These are phyloP conservation scores for Cryptosporidium sp. DNA, from an alignment of 169 alveolate genomes.

Conservation along the genomic window DNA sequence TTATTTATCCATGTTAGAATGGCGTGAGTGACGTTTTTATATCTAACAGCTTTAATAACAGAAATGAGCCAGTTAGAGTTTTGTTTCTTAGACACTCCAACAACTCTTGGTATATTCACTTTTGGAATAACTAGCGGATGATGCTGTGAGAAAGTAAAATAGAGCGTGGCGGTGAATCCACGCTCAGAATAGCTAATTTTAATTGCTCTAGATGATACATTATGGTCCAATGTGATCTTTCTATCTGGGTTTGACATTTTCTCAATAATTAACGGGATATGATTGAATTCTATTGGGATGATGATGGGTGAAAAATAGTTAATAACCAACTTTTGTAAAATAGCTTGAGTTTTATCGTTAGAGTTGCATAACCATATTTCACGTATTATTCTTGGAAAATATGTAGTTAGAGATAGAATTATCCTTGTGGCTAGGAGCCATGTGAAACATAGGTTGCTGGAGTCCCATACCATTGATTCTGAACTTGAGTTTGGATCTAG, in stretches of 20 bases:
- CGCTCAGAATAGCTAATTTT: slow-evolving; percentile 37
- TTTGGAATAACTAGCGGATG: slow-evolving; percentile 65
- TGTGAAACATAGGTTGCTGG: slow-evolving; percentile 17
- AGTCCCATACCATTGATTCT: slow-evolving; percentile 20
- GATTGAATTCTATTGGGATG: slow-evolving; percentile 22
- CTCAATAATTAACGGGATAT: slow-evolving; percentile 22
- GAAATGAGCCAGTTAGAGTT: slow-evolving; percentile 53
- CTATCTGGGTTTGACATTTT: slow-evolving; percentile 40
- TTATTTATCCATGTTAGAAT: slow-evolving; percentile 67
- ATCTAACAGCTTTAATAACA: slow-evolving; percentile 57
- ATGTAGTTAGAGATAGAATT: slow-evolving; percentile 28
- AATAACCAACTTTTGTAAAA: slow-evolving; percentile 29
- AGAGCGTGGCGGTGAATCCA: slow-evolving; percentile 46
- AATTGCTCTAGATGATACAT: slow-evolving; percentile 44
- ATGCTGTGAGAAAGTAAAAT: slow-evolving; percentile 38
- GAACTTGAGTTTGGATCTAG: background rate
- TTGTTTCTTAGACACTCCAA: slow-evolving; percentile 67
- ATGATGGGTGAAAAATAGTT: slow-evolving; percentile 50
- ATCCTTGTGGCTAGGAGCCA: slow-evolving; percentile 68
- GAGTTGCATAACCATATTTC: slow-evolving; percentile 59
- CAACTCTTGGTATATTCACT: slow-evolving; percentile 22
- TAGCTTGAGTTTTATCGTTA: slow-evolving; percentile 23
- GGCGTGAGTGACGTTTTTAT: slow-evolving; percentile 42
- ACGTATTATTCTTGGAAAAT: slow-evolving; percentile 60
- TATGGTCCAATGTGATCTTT: slow-evolving; percentile 14